These are phyloP conservation scores for Senna siamea DNA, from an alignment of 306 rosid genomes.

Conservation along the genomic window DNA sequence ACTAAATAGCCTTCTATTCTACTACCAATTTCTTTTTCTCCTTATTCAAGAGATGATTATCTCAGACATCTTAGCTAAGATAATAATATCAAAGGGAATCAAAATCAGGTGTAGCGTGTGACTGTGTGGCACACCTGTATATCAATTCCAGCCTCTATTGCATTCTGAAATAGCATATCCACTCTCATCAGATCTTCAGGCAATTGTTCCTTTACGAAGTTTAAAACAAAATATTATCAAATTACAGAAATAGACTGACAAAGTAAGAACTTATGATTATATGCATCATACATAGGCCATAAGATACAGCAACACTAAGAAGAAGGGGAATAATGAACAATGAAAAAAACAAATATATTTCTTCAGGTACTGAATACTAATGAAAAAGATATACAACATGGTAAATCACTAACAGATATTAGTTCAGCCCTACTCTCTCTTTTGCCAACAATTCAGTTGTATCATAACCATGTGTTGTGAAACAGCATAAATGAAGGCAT, in stretches of 20 bases:
- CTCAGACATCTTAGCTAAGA: conserved; percentile 21
- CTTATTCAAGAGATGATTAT: conserved; percentile 22
- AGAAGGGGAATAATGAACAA: background rate
- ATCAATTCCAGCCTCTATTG: conserved; percentile 71
- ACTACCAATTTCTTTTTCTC: conserved; percentile 4
- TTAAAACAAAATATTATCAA: conserved; percentile 32
- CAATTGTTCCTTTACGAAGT: conserved; percentile 72
- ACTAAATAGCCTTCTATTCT: conserved; percentile 1
- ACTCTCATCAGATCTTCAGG: conserved; percentile 78
- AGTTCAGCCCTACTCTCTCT: background rate
- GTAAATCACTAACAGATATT: background rate
- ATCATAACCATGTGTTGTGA: background rate
- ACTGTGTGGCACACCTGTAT: conserved; percentile 62
- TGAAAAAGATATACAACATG: background rate
- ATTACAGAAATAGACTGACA: conserved; percentile 10
- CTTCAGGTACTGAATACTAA: background rate
- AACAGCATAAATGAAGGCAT: background rate
- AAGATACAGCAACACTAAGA: background rate
- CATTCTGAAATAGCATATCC: conserved; percentile 71
- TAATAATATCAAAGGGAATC: conserved; percentile 25
- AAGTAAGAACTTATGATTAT: conserved; percentile 19
- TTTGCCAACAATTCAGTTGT: background rate
- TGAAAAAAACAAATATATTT: background rate
- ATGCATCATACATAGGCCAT: background rate
- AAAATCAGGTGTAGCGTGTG: background rate